Evolutionary conservation across 2,329 filamentous ascomycete genomes (phyloP), one percentile per base, ranked within the genome.

Genomic region (Paracamarosporium sp.): DNA sequence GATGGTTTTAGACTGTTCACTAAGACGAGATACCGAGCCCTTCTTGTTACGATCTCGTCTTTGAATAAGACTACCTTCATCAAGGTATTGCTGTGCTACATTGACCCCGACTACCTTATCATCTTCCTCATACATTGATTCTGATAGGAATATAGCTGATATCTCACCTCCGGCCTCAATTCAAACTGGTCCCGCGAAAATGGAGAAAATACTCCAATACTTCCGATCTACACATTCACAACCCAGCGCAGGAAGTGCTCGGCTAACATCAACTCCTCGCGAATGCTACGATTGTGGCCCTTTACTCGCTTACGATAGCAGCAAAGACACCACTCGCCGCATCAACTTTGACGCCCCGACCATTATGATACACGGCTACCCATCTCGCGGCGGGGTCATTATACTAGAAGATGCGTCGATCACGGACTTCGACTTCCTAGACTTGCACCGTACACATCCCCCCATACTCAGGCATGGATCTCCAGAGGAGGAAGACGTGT

Each of bases 361-460:
- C 48, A 59, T 59, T 24, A 53, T 38, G 17, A 53, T 59, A 36
- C 59, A 53, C 43, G 55, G 57, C 50, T 64, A 52, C 46, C 62
- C 62, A 24, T 62, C 57, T 15, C 52, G 50, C 27, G 61, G 63
- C 50, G 60, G 63, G 28, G 41, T 63, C 7, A 57, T 64, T 11
- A 48, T 61, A 12, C 60, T 61, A 11, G 61, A 66, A 20, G 28
- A 53, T 27, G 53, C 59, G 9, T 50, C 48, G 45, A 17, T 46
- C 15, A 22, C 53, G 17, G 64, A 67, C 54, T 54, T 65, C 9
- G 47, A 61, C 15, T 64, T 61, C 54, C 54, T 67, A 15, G 47
- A 22, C 24, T 56, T 67, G 12, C 55, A 64, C 44, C 55, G 53
- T n/a, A 25, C 56, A 13, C 22, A 62, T 51, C 61, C 61, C 6